Percentiles rank a stretch among this genome's conserved stretches.
phyloP scores from a whole-genome alignment of 176 grass and related monocot species.

The Rhynchospora tenuis region DNA sequence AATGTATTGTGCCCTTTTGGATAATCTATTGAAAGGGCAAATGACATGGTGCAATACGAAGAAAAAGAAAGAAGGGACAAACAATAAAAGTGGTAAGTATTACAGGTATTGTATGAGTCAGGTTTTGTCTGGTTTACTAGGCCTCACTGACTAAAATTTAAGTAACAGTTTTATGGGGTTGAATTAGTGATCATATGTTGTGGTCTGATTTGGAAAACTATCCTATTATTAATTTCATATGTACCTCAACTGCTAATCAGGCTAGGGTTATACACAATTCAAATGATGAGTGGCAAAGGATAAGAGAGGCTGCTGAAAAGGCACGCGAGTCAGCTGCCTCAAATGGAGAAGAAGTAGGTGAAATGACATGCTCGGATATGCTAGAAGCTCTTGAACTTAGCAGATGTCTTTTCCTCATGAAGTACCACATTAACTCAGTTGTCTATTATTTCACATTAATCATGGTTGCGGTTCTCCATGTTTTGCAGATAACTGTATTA shows the following conservation, averaged over 20 bases:
- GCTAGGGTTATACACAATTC: slow-evolving; percentile 86
- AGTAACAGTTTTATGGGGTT: not conserved
- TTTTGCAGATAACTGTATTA: not conserved
- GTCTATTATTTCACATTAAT: not conserved
- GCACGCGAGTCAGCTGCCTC: slow-evolving; percentile 47
- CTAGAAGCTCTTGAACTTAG: slow-evolving; percentile 95
- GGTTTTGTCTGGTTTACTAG: not conserved
- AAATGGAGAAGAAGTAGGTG: slow-evolving; percentile 63
- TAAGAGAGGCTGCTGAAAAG: slow-evolving; percentile 74
- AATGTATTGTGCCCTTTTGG: not conserved
- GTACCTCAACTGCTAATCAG: slow-evolving; percentile 25
- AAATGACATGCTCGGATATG: slow-evolving; percentile 87
- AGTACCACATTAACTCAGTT: slow-evolving; percentile 37
- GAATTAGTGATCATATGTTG: not conserved
- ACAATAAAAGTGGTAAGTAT: not conserved
- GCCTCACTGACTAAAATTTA: not conserved
- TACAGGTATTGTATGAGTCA: not conserved
- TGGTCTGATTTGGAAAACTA: not conserved
- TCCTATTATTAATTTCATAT: not conserved
- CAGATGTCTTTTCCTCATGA: slow-evolving; percentile 96
- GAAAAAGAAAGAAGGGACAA: not conserved
- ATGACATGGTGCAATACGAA: not conserved
- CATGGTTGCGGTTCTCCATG: not conserved
- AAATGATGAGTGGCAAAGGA: slow-evolving; percentile 64
- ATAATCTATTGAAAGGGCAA: not conserved